Percentiles rank a stretch among this genome's conserved stretches.
Conservation (phyloP, 75 land plant genomes). For the Sequoiadendron giganteum region DNA sequence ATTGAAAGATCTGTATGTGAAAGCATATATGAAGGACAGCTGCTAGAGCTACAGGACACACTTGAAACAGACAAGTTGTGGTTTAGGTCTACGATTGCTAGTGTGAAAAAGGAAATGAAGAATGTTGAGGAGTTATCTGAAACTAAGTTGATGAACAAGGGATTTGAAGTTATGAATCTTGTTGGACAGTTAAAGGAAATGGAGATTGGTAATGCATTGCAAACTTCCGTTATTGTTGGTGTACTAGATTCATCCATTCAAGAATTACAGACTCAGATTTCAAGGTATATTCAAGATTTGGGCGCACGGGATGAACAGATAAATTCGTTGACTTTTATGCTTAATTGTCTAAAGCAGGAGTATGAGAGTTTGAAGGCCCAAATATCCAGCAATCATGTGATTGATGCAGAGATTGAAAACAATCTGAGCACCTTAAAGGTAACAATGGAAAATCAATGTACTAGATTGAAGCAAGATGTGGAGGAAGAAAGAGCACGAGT, state of each 20-base stretch:
- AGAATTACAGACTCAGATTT: not conserved
- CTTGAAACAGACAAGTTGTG: not conserved
- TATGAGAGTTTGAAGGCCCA: not conserved
- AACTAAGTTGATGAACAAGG: not conserved
- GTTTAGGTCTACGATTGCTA: not conserved
- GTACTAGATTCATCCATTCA: slow-evolving; percentile 6
- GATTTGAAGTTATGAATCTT: not conserved
- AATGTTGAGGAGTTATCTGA: not conserved
- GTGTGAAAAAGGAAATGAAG: not conserved
- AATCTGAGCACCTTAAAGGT: not conserved
- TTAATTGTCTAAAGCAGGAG: not conserved
- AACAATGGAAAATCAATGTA: not conserved
- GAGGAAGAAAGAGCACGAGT: not conserved
- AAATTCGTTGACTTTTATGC: not conserved
- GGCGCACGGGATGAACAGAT: not conserved
- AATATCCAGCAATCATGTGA: slow-evolving; percentile 8
- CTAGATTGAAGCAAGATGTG: not conserved
- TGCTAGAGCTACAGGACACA: not conserved
- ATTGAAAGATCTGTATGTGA: not conserved
- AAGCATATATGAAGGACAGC: slow-evolving; percentile 4
- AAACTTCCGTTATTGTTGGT: slow-evolving; percentile 2
- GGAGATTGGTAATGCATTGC: not conserved
- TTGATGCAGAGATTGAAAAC: slow-evolving; percentile 11
- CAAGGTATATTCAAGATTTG: not conserved
- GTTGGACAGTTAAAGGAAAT: not conserved